Conservation (phyloP, 805 yeast genomes). For the Wickerhamiella australiensis region DNA sequence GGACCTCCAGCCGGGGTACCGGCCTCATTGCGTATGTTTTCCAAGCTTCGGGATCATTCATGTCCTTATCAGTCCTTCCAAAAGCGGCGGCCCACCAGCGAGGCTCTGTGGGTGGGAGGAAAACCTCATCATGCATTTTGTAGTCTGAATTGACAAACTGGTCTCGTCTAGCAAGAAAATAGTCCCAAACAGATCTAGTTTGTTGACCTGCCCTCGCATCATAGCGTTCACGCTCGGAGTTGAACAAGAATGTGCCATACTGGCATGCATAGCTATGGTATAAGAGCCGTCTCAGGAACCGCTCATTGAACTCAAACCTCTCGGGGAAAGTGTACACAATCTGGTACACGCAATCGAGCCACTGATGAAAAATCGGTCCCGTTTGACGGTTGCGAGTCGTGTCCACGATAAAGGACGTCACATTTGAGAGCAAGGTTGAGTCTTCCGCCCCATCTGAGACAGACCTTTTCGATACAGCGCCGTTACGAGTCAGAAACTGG, state of each 20-base stretch:
- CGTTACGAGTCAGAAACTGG: constrained; percentile 71
- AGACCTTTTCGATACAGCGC: constrained; percentile 31
- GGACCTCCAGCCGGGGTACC: neutral
- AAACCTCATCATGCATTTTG: constrained; percentile 20
- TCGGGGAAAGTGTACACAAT: constrained; percentile 55
- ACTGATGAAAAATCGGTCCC: constrained; percentile 93
- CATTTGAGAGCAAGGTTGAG: constrained; percentile 35
- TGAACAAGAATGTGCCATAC: constrained; percentile 78
- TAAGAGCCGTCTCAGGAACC: constrained; percentile 69
- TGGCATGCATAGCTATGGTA: constrained; percentile 91
- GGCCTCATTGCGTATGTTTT: constrained; percentile 13
- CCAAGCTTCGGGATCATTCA: constrained; percentile 34
- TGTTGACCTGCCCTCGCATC: constrained; percentile 33
- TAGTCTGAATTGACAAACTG: constrained; percentile 56
- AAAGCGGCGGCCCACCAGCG: constrained; percentile 84
- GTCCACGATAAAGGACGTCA: constrained; percentile 31
- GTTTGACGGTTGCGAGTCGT: constrained; percentile 32
- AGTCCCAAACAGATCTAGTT: constrained; percentile 86
- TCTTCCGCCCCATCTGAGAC: constrained; percentile 20
- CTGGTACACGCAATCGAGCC: constrained; percentile 81
- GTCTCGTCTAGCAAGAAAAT: constrained; percentile 58
- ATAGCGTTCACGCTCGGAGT: constrained; percentile 54
- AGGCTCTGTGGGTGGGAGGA: constrained; percentile 36
- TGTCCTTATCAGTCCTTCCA: constrained; percentile 61
- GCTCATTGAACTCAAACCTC: constrained; percentile 74